Percentiles rank a stretch among this genome's conserved stretches.
Conservation (phyloP, 2,329 filamentous ascomycete species). For the Hypoxylon rubiginosum region DNA sequence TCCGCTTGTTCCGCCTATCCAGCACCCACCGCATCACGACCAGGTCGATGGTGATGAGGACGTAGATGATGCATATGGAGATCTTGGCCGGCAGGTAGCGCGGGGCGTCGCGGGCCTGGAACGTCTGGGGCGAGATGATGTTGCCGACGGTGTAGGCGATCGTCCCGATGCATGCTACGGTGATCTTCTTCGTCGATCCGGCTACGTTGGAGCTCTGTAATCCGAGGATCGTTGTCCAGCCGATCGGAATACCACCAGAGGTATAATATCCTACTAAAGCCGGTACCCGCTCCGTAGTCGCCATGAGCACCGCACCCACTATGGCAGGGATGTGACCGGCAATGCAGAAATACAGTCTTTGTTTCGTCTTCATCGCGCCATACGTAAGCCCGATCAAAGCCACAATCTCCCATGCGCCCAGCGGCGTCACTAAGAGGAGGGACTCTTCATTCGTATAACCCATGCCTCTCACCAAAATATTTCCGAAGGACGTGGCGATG, state of each 20-base stretch:
- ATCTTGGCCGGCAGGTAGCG: constrained; percentile 44
- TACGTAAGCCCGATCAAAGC: constrained; percentile 54
- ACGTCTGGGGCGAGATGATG: constrained; percentile 59
- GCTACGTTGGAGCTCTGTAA: constrained; percentile 55
- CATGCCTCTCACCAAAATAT: constrained; percentile 56
- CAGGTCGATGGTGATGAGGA: constrained; percentile 50
- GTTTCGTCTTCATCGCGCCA: constrained; percentile 53
- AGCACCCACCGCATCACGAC: constrained; percentile 50
- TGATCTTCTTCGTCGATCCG: constrained; percentile 55
- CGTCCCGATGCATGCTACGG: constrained; percentile 52
- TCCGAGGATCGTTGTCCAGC: constrained; percentile 56
- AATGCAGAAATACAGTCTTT: constrained; percentile 54
- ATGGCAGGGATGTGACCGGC: constrained; percentile 54
- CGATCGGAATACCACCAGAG: constrained; percentile 55
- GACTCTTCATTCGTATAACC: constrained; percentile 53
- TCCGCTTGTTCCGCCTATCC: constrained; percentile 47
- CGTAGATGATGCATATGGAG: constrained; percentile 45
- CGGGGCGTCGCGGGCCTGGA: constrained; percentile 53
- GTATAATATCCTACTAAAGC: constrained; percentile 56
- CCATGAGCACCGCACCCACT: constrained; percentile 56
- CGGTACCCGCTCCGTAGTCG: constrained; percentile 53
- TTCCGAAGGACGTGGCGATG: constrained; percentile 55
- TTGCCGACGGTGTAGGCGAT: constrained; percentile 58
- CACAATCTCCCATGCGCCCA: constrained; percentile 56
- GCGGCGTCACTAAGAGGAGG: constrained; percentile 55